phyloP scores from a whole-genome alignment of 352 stramenopile species.

The Phytopythium kandeliae region DNA sequence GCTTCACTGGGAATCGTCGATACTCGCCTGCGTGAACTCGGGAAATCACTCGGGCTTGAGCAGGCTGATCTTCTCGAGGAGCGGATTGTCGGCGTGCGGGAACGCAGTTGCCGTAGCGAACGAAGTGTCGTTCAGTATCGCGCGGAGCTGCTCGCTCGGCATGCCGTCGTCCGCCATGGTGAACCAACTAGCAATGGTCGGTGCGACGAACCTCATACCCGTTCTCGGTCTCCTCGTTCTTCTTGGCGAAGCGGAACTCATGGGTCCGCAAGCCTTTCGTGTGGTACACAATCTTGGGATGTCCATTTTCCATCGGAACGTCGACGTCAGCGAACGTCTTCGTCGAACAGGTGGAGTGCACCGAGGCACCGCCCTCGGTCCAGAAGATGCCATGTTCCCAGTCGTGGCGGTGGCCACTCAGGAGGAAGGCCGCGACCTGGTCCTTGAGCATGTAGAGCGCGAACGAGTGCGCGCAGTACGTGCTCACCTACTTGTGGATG shows the following conservation, averaged over 20 bases:
- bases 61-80: slow-evolving; percentile 2
- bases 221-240: neutral
- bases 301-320: slow-evolving; percentile 3
- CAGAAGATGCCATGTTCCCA: slow-evolving; percentile 37
- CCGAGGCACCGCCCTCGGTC: slow-evolving; percentile 14
- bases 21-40: slow-evolving; percentile 3
- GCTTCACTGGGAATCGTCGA: slow-evolving; percentile 5
- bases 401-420: slow-evolving; percentile 27
- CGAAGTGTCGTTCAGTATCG: neutral
- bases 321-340: neutral
- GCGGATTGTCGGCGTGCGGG: neutral
- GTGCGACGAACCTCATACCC: neutral
- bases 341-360: neutral
- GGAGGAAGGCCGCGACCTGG: neutral
- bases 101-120: neutral
- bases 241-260: neutral
- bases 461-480: slow-evolving; percentile 12
- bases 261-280: neutral
- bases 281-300: slow-evolving; percentile 11
- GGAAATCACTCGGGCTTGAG: neutral
- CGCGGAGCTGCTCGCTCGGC: slow-evolving; percentile 4
- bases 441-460: slow-evolving; percentile 11
- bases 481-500: neutral
- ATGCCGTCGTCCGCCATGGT: slow-evolving; percentile 16
- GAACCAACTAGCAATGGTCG: slow-evolving; percentile 9